These are phyloP conservation scores for Tephrocybe rancida DNA, from an alignment of 768 basidiomycete genomes.

Conservation along the genomic window DNA sequence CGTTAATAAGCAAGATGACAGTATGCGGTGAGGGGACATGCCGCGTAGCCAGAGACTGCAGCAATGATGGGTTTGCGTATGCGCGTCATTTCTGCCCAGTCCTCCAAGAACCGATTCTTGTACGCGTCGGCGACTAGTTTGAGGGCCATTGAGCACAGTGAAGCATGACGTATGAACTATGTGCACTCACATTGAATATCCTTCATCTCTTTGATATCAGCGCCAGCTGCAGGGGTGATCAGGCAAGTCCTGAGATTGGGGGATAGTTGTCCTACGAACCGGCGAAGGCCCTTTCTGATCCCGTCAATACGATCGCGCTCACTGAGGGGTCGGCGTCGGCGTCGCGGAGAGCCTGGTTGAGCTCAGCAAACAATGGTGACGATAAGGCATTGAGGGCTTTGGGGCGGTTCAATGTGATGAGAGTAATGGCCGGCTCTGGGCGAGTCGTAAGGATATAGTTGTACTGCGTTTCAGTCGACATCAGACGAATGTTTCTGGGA, in stretches of 20 bases:
- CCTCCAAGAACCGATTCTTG: conserved; percentile 80
- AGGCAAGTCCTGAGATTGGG: neutral
- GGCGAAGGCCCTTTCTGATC: conserved; percentile 91
- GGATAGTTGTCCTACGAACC: conserved; percentile 50
- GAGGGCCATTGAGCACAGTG: neutral
- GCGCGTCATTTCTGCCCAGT: conserved; percentile 74
- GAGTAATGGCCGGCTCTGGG: conserved; percentile 68
- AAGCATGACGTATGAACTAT: neutral
- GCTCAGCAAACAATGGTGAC: conserved; percentile 76
- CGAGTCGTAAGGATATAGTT: conserved; percentile 69
- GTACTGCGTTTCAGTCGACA: conserved; percentile 52
- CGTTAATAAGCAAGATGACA: neutral
- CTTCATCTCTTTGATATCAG: conserved; percentile 99
- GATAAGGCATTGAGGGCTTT: conserved; percentile 90
- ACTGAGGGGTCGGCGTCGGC: conserved; percentile 72
- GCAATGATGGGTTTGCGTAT: conserved; percentile 94
- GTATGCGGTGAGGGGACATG: conserved; percentile 46
- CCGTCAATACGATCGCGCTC: conserved; percentile 90
- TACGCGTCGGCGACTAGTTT: conserved; percentile 81
- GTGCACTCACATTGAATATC: conserved; percentile 78
- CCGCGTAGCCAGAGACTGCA: conserved; percentile 93
- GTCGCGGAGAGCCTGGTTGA: conserved; percentile 75
- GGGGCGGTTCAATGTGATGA: conserved; percentile 88
- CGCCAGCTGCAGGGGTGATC: conserved; percentile 64
- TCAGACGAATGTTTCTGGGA: conserved; percentile 36